Percentiles rank a stretch among this genome's conserved stretches.
phyloP scores from a whole-genome alignment of 108 stramenopile species.

The Fragilaria crotonensis region DNA sequence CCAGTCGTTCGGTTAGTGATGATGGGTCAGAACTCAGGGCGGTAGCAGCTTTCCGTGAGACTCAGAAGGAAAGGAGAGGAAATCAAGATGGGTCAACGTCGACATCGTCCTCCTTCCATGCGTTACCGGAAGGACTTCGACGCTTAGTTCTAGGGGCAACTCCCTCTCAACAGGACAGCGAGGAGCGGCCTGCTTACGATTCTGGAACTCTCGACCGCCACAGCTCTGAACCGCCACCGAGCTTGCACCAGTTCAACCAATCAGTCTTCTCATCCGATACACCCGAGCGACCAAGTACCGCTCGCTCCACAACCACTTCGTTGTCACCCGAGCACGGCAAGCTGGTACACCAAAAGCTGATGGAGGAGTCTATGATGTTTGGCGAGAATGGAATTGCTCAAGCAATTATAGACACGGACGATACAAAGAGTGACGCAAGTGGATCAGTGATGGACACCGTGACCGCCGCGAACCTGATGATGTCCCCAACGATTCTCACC shows the following conservation, averaged over 20 bases:
- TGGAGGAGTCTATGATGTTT: constrained; percentile 3
- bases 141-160: constrained; percentile 16
- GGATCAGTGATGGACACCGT: constrained; percentile 16
- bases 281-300: constrained; percentile 4
- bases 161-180: background rate
- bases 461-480: constrained; percentile 39
- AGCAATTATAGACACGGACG: constrained; percentile 77
- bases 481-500: constrained; percentile 74
- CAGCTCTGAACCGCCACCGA: background rate
- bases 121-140: constrained; percentile 27
- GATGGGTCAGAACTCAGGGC: constrained; percentile 9
- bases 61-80: constrained; percentile 16
- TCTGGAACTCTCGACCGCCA: background rate
- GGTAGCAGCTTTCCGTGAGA: constrained; percentile 30
- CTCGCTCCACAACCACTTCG: background rate
- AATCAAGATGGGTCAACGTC: constrained; percentile 19
- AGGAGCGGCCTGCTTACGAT: background rate
- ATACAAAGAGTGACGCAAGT: constrained; percentile 37
- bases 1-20: background rate
- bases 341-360: constrained; percentile 9
- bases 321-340: constrained; percentile 8
- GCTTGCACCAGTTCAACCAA: background rate
- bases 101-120: constrained; percentile 34
- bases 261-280: background rate
- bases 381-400: constrained; percentile 8